These are phyloP conservation scores for Volvox carteri DNA, from an alignment of 163 green algal genomes.

Conservation along the genomic window DNA sequence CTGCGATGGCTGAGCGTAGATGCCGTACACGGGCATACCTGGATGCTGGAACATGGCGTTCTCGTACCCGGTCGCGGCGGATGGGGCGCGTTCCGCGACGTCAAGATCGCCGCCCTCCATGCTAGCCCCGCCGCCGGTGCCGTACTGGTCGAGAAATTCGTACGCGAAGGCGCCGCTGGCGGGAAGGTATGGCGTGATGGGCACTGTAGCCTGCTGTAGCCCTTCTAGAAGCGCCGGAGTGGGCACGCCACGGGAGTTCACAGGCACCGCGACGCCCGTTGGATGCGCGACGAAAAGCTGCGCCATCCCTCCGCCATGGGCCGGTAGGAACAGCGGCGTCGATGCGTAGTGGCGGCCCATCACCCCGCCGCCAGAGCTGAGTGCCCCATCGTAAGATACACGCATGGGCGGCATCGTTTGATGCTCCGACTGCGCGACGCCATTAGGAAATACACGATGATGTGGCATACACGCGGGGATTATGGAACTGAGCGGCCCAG, in stretches of 20 bases:
- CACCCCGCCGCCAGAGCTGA: too few relatives aligned
- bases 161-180: constrained; percentile 36
- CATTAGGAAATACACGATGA: too few relatives aligned
- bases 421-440: too few relatives aligned
- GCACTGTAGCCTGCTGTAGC: constrained; percentile 19
- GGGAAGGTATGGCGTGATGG: constrained; percentile 2
- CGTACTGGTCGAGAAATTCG: constrained; percentile 48
- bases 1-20: background rate
- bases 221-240: constrained; percentile 42
- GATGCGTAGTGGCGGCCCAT: too few relatives aligned
- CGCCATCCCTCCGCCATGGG: constrained; percentile 30
- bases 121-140: background rate
- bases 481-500: too few relatives aligned
- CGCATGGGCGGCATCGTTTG: too few relatives aligned
- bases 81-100: constrained; percentile 12
- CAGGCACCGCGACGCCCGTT: constrained; percentile 43
- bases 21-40: constrained; percentile 11
- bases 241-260: constrained; percentile 1
- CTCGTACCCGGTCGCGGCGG: constrained; percentile 22
- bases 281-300: constrained; percentile 56
- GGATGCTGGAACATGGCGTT: constrained; percentile 51
- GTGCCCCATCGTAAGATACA: too few relatives aligned
- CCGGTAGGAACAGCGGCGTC: background rate
- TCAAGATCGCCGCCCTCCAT: constrained; percentile 22
- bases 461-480: too few relatives aligned